Conservation (phyloP, 2,329 filamentous ascomycete genomes). For the Trichophyton benhamiae region DNA sequence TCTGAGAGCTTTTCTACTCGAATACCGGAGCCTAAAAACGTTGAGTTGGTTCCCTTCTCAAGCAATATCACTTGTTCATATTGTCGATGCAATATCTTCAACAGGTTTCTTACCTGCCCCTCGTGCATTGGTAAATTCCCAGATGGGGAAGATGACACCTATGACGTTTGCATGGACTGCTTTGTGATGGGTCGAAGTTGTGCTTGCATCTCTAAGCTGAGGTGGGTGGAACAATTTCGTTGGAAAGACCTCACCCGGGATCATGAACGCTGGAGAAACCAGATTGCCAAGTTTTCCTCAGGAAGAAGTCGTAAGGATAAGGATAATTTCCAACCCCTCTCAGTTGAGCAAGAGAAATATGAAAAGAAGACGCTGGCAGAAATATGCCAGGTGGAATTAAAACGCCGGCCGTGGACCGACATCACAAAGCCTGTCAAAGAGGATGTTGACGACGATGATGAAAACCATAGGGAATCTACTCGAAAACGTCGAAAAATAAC, state of each 20-base stretch:
- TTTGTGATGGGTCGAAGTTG: constrained; percentile 96
- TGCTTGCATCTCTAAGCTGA: constrained; percentile 68
- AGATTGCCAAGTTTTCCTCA: constrained; percentile 61
- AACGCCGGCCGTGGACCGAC: constrained; percentile 67
- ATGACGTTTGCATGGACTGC: constrained; percentile 96
- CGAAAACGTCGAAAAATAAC: constrained; percentile 50
- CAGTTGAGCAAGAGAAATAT: constrained; percentile 53
- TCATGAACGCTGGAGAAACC: constrained; percentile 70
- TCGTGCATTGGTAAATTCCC: constrained; percentile 58
- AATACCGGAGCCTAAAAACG: constrained; percentile 48
- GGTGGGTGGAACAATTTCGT: constrained; percentile 86
- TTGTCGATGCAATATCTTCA: constrained; percentile 93
- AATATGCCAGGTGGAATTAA: constrained; percentile 84
- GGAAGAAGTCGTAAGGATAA: constrained; percentile 47
- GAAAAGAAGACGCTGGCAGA: constrained; percentile 74
- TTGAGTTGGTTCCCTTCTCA: constrained; percentile 71
- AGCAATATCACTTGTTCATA: constrained; percentile 92
- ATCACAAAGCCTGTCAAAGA: constrained; percentile 48
- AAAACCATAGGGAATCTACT: constrained; percentile 47
- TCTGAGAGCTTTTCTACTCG: constrained; percentile 72
- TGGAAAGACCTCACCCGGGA: constrained; percentile 67
- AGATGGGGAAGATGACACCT: constrained; percentile 66
- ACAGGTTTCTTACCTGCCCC: constrained; percentile 86
- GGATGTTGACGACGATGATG: constrained; percentile 24
- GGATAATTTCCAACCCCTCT: constrained; percentile 43